Conservation (phyloP, 768 basidiomycete genomes). For the Mycena epipterygia region DNA sequence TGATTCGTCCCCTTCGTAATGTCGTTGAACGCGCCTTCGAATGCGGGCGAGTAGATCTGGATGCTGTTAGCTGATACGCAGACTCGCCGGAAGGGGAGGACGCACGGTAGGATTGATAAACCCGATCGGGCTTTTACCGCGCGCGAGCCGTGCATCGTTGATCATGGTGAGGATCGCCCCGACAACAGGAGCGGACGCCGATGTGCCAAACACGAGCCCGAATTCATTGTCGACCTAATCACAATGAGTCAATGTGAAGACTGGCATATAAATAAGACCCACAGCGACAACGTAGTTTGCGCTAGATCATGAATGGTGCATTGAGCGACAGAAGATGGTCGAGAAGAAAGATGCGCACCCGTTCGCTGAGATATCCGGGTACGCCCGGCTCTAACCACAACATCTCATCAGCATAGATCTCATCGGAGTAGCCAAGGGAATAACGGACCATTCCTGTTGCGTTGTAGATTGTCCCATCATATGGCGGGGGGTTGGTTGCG, state of each 20-base stretch:
- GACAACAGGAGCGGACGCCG: conserved; percentile 62
- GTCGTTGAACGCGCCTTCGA: conserved; percentile 61
- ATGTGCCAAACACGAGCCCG: conserved; percentile 60
- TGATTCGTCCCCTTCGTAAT: conserved; percentile 60
- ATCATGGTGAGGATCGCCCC: conserved; percentile 64
- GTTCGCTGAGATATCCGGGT: conserved; percentile 64
- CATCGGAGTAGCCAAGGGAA: not conserved
- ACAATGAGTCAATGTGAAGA: conserved; percentile 1
- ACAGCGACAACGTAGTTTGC: conserved; percentile 61
- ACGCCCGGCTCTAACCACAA: conserved; percentile 54
- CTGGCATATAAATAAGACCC: conserved; percentile 19
- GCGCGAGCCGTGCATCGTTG: conserved; percentile 63
- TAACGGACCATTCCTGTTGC: conserved; percentile 48
- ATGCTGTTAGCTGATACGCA: not conserved
- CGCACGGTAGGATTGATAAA: conserved; percentile 58
- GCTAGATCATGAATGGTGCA: conserved; percentile 34
- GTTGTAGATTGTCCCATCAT: conserved; percentile 44
- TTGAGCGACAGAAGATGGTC: conserved; percentile 5
- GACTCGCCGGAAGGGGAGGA: not conserved
- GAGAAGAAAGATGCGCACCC: conserved; percentile 41
- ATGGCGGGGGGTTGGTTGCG: conserved; percentile 42
- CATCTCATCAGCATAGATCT: conserved; percentile 28
- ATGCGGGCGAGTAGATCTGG: conserved; percentile 60
- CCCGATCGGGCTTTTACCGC: conserved; percentile 59
- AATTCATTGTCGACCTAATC: conserved; percentile 54